phyloP scores from a whole-genome alignment of 257 asterid genomes.

The Echium plantagineum region DNA sequence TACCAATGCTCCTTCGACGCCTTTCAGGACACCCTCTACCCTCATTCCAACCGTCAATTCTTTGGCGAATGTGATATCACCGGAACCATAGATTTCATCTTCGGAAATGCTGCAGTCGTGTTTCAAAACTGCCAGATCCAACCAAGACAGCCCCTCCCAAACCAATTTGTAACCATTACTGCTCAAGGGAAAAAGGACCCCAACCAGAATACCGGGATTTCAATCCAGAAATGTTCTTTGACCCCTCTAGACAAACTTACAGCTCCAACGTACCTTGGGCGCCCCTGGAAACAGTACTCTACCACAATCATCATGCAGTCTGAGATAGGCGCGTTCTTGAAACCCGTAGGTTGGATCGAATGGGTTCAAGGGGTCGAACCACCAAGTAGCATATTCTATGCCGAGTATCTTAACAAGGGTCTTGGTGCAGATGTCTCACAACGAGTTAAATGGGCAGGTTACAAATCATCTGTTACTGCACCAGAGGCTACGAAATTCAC shows the following conservation, averaged over 20 bases:
- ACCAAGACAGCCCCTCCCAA: slow-evolving; percentile 55
- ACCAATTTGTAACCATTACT: slow-evolving; percentile 63
- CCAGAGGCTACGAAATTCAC: slow-evolving; percentile 33
- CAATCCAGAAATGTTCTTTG: slow-evolving; percentile 46
- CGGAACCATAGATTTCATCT: slow-evolving; percentile 75
- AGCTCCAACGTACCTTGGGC: slow-evolving; percentile 42
- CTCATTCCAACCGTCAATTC: slow-evolving; percentile 75
- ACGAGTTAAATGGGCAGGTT: slow-evolving; percentile 67
- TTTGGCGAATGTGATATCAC: slow-evolving; percentile 58
- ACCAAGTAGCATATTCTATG: slow-evolving; percentile 51
- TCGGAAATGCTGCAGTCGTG: slow-evolving; percentile 61
- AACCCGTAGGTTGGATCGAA: slow-evolving; percentile 54
- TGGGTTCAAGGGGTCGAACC: slow-evolving; percentile 39
- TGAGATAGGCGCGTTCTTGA: slow-evolving; percentile 31
- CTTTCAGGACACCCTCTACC: slow-evolving; percentile 69
- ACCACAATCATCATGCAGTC: slow-evolving; percentile 50
- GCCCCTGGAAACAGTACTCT: slow-evolving; percentile 65
- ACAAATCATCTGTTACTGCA: slow-evolving; percentile 23
- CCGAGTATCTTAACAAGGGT: slow-evolving; percentile 52
- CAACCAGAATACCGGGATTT: slow-evolving; percentile 45
- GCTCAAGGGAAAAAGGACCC: slow-evolving; percentile 75
- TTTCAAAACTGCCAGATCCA: slow-evolving; percentile 57
- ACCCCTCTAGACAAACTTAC: slow-evolving; percentile 27
- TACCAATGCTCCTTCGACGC: slow-evolving; percentile 44
- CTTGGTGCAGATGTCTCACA: slow-evolving; percentile 32